Evolutionary conservation across 768 basidiomycete species (phyloP).

Genomic region (Boletus pseudo-olivaceus): DNA sequence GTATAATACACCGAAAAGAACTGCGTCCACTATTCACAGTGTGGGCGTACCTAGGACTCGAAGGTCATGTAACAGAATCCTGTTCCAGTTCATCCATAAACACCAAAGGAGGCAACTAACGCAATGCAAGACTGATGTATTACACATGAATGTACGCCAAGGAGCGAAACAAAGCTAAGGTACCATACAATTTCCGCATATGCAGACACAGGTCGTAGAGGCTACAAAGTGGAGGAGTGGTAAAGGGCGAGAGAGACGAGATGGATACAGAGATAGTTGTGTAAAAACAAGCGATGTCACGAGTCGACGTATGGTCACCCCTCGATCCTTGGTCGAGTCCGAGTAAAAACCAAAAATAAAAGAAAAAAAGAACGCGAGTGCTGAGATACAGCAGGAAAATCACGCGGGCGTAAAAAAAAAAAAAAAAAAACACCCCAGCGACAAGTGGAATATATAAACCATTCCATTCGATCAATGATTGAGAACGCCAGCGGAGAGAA

Average conservation of each 20-base stretch:
- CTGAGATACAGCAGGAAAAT: not conserved
- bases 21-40: no score
- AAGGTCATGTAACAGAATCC: not conserved
- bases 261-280: not conserved
- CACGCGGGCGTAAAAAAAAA: no score
- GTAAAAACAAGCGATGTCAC: not conserved
- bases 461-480: not conserved
- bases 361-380: not conserved
- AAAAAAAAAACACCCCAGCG: not conserved
- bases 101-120: no score
- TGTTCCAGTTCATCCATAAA: not conserved
- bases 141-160: not conserved
- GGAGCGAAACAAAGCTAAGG: not conserved
- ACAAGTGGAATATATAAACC: not conserved
- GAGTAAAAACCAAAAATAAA: not conserved
- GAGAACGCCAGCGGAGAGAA: not conserved
- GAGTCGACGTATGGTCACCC: not conserved
- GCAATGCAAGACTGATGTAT: not conserved
- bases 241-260: not conserved
- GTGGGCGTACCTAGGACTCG: not conserved
- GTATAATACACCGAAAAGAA: no score
- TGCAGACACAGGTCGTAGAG: not conserved
- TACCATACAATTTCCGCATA: not conserved
- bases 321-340: conserved; percentile 1
- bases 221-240: not conserved